Conservation (phyloP, 805 yeast species). For the Ogataea pignaliae region DNA sequence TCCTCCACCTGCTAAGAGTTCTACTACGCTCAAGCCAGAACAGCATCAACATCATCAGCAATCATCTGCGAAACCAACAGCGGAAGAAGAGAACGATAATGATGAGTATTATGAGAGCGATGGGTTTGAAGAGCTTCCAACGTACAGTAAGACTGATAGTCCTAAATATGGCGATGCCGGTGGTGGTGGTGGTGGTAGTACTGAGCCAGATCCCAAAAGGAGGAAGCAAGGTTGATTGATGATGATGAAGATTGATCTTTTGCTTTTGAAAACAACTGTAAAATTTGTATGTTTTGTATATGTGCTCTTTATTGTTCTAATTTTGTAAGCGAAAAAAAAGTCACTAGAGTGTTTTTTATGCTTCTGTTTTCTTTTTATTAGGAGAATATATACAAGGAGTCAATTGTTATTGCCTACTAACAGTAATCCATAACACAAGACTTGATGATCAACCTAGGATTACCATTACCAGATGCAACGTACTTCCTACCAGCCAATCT, state of each 20-base stretch:
- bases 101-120: conserved; percentile 32
- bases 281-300: no score
- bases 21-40: conserved; percentile 1
- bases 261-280: no score
- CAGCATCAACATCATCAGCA: conserved; percentile 12
- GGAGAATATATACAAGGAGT: conserved; percentile 10
- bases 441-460: conserved; percentile 48
- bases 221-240: conserved; percentile 6
- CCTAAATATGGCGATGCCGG: conserved; percentile 29
- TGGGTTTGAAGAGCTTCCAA: conserved; percentile 34
- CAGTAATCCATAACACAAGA: conserved; percentile 34
- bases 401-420: conserved; percentile 7
- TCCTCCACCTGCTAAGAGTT: no score
- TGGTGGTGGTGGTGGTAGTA: no score
- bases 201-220: conserved; percentile 13
- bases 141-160: conserved; percentile 20
- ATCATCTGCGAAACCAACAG: background rate
- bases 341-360: background rate
- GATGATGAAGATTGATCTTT: no score
- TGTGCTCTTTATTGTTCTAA: no score
- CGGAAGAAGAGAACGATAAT: conserved; percentile 10
- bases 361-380: no score
- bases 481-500: conserved; percentile 45
- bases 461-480: conserved; percentile 61
- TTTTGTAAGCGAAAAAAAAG: no score